These are phyloP conservation scores for Leccinum obscurum DNA, from an alignment of 768 basidiomycete species.

Conservation along the genomic window DNA sequence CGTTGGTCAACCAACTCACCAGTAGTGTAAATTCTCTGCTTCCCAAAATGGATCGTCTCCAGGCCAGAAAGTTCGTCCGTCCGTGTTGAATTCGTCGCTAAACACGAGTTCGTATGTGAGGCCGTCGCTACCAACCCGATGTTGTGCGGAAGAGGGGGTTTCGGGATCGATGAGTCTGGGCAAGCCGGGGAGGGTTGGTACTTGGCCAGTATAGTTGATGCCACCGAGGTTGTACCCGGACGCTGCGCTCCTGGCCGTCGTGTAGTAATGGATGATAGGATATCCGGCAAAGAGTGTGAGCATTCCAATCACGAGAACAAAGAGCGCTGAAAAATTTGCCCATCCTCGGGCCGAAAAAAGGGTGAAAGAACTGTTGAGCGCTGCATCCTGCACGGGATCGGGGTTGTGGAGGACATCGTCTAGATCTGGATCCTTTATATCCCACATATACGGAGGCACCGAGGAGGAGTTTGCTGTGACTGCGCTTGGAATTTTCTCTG, in stretches of 20 bases:
- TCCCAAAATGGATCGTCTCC: slow-evolving; percentile 89
- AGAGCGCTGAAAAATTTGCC: slow-evolving; percentile 72
- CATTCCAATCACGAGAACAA: slow-evolving; percentile 66
- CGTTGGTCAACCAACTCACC: slow-evolving; percentile 37
- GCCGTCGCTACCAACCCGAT: slow-evolving; percentile 73
- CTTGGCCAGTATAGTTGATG: slow-evolving; percentile 85
- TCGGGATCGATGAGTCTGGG: slow-evolving; percentile 73
- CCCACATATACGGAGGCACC: slow-evolving; percentile 74
- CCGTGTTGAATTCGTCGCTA: slow-evolving; percentile 82
- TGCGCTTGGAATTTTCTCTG: slow-evolving; percentile 35
- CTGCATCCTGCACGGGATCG: slow-evolving; percentile 69
- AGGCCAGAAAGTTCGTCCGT: slow-evolving; percentile 71
- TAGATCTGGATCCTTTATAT: slow-evolving; percentile 76
- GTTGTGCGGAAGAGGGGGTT: slow-evolving; percentile 60
- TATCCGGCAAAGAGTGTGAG: slow-evolving; percentile 85
- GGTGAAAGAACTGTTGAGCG: slow-evolving; percentile 59
- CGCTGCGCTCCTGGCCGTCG: slow-evolving; percentile 27
- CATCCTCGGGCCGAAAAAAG: slow-evolving; percentile 83
- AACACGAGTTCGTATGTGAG: slow-evolving; percentile 80
- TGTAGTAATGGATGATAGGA: slow-evolving; percentile 70
- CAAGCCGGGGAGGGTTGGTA: slow-evolving; percentile 70
- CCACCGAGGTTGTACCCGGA: slow-evolving; percentile 80
- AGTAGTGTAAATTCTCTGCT: slow-evolving; percentile 84
- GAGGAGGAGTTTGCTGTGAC: slow-evolving; percentile 52
- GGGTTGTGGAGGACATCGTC: slow-evolving; percentile 92